Evolutionary conservation across 345 rosid species (phyloP).

Genomic region (Boechera divaricarpa): DNA sequence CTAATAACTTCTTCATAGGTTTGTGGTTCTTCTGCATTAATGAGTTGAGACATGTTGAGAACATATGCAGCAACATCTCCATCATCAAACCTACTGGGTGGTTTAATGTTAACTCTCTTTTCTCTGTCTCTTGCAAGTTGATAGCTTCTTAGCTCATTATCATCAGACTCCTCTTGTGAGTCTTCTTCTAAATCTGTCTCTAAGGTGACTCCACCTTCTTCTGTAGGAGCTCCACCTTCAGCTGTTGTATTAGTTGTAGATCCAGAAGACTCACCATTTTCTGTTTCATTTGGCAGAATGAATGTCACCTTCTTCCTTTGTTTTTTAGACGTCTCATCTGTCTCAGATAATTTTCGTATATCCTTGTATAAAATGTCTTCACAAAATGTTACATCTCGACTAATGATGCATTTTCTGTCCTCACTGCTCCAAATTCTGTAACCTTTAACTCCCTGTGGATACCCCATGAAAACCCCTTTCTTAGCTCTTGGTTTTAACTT

Average conservation of each 20-base stretch:
- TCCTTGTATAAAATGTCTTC: background rate
- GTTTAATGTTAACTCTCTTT: background rate
- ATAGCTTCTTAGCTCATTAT: background rate
- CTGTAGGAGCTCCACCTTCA: background rate
- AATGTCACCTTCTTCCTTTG: background rate
- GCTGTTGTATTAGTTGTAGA: fast-evolving
- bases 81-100: background rate
- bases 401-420: background rate
- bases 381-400: background rate
- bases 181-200: background rate
- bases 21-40: background rate
- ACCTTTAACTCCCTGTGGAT: background rate
- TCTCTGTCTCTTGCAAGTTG: background rate
- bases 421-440: background rate
- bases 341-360: background rate
- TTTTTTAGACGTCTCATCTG: background rate
- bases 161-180: fast-evolving
- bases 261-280: background rate
- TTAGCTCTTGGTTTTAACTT: background rate
- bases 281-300: background rate
- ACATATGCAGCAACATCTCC: background rate
- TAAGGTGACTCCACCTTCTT: background rate
- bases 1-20: background rate
- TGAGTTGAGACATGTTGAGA: background rate
- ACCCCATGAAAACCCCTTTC: background rate